Base-by-base conservation (phyloP, 257 asterid species). In the Rhazya stricta region DNA sequence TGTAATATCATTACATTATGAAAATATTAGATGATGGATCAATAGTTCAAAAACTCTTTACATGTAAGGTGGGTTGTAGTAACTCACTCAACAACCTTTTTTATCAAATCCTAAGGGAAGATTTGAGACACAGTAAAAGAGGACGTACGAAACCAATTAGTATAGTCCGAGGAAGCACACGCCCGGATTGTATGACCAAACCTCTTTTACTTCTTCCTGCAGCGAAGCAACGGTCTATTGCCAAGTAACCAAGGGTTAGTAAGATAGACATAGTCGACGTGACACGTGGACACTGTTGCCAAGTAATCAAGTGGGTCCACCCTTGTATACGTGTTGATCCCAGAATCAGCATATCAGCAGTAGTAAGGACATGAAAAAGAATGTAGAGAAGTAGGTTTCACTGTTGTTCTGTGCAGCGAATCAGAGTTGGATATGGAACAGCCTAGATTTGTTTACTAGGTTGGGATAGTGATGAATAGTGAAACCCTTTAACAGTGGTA, bases 281-380 rank as follows among this genome's bases (percentile, higher is more conserved):
- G 89, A 83, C 81, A 84, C 84, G 90, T 83, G 83, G 79, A 77
- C 74, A 83, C 84, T 84, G 81, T 83, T 82, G 71, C 85, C 34
- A 77, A 57, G 79, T 74, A 68, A 79, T 78, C 73, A 8, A 5
- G 74, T 77, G 76, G 83, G 56, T 71, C 62, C 78, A 0, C 37
- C 12, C 7, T 6, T 2, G 1, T 46, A 10, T 13, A 80, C 84
- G 82, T 86, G 92, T 82, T 86, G 80, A 75, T 1, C 29, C 6
- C 6, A 1, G 16, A 58, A 12, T 9, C 12, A 81, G 68, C 84
- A 81, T 77, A 78, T 75, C 67, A 46, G 75, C 43, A 4, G 8
- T 39, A 54, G 36, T 18, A 6, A 66, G 65, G 66, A 36, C 51
- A 53, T 36, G 29, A 10, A 41, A 36, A 29, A 23, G 5, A 69